Conservation (phyloP, 805 yeast genomes). For the Wickerhamomyces strasburgensis region DNA sequence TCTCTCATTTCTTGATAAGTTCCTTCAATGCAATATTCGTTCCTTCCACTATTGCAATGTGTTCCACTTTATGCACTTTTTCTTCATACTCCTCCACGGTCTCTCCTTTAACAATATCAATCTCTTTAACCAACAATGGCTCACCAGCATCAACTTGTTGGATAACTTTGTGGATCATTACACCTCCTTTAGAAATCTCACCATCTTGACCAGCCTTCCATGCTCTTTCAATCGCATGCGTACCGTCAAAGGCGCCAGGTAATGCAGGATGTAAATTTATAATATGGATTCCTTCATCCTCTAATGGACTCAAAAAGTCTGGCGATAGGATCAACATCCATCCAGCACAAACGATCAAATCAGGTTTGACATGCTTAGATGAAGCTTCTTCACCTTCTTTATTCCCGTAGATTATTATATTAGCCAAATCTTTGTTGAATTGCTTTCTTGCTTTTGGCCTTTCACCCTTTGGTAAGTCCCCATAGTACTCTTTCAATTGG, state of each 20-base stretch:
- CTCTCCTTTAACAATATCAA: constrained; percentile 68
- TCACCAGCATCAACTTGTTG: constrained; percentile 93
- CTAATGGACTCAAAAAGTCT: constrained; percentile 63
- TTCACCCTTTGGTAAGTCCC: constrained; percentile 65
- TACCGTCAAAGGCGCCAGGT: constrained; percentile 96
- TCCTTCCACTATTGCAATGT: constrained; percentile 90
- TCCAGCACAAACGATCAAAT: constrained; percentile 93
- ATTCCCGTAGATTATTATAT: constrained; percentile 50
- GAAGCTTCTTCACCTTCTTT: constrained; percentile 27
- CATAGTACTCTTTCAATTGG: constrained; percentile 66
- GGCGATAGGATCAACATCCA: constrained; percentile 94
- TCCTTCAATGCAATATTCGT: constrained; percentile 53
- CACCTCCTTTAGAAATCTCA: constrained; percentile 70
- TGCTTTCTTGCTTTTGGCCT: constrained; percentile 58
- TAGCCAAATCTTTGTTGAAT: constrained; percentile 78
- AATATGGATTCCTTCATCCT: constrained; percentile 59
- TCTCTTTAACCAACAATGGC: constrained; percentile 78
- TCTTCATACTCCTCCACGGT: constrained; percentile 72
- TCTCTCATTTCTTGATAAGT: constrained; percentile 7
- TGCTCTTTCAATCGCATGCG: constrained; percentile 94
- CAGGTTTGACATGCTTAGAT: constrained; percentile 50
- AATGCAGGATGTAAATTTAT: constrained; percentile 95
- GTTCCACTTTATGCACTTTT: constrained; percentile 82
- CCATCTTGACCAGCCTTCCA: constrained; percentile 94
- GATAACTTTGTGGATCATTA: constrained; percentile 96